Conservation (phyloP, 2,329 filamentous ascomycete species). For the Dactylonectria estremocensis region DNA sequence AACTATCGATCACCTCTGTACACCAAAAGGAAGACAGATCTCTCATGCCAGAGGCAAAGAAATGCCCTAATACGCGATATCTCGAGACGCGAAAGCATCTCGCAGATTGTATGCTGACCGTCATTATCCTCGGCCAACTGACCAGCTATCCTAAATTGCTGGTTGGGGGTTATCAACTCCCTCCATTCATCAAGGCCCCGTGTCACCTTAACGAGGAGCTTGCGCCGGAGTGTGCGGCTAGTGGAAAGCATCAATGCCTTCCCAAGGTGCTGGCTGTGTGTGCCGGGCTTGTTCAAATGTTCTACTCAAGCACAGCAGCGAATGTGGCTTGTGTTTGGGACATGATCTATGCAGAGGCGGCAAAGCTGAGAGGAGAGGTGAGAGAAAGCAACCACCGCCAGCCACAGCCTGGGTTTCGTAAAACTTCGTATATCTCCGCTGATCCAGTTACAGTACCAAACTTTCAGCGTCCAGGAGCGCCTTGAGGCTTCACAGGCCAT, state of each 20-base stretch:
- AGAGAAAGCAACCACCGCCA: neutral
- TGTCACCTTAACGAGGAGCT: slow-evolving; percentile 26
- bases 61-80: neutral
- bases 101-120: neutral
- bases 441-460: no score
- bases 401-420: no score
- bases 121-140: slow-evolving; percentile 36
- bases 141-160: slow-evolving; percentile 39
- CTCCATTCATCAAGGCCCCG: slow-evolving; percentile 40
- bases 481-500: no score
- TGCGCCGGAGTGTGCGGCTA: slow-evolving; percentile 15
- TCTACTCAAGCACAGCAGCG: slow-evolving; percentile 28
- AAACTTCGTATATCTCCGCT: no score
- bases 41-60: neutral
- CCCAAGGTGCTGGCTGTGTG: slow-evolving; percentile 35
- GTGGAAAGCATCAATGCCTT: slow-evolving; percentile 34
- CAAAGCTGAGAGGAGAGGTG: slow-evolving; percentile 32
- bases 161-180: slow-evolving; percentile 31
- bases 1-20: no score
- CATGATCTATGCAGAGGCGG: slow-evolving; percentile 36
- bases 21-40: no score
- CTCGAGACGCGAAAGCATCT: no score
- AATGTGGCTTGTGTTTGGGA: slow-evolving; percentile 38
- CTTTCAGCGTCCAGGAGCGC: no score
- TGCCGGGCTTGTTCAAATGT: slow-evolving; percentile 32